A percentile compares a stretch with the other conserved stretches of the same genome.
These are phyloP conservation scores for Anisodus tanguticus DNA, from an alignment of 257 asterid species.

Conservation along the genomic window DNA sequence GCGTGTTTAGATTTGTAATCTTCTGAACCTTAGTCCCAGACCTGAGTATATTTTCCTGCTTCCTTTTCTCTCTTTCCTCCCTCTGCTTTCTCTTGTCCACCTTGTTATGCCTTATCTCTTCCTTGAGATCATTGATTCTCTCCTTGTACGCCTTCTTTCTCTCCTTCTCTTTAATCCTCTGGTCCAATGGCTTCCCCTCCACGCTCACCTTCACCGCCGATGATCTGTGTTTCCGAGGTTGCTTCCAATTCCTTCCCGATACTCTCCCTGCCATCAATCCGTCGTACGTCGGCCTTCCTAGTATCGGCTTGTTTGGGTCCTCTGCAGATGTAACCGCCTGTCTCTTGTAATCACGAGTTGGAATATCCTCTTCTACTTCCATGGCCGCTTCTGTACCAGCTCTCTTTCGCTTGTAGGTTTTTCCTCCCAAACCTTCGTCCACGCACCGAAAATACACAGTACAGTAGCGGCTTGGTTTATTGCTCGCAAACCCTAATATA, in stretches of 20 bases:
- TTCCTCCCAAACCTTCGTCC: slow-evolving; percentile 93
- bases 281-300: slow-evolving; percentile 73
- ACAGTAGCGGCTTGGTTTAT: slow-evolving; percentile 36
- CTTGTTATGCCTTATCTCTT: slow-evolving; percentile 75
- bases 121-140: slow-evolving; percentile 72
- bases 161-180: slow-evolving; percentile 55
- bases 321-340: slow-evolving; percentile 61
- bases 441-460: slow-evolving; percentile 79
- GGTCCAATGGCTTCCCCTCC: slow-evolving; percentile 43
- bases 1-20: slow-evolving; percentile 77
- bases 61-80: slow-evolving; percentile 81
- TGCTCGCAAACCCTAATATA: not conserved
- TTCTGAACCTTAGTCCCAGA: slow-evolving; percentile 81
- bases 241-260: slow-evolving; percentile 95
- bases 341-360: slow-evolving; percentile 56
- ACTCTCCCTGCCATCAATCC: slow-evolving; percentile 87
- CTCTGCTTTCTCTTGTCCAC: slow-evolving; percentile 65
- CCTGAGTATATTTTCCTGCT: slow-evolving; percentile 69
- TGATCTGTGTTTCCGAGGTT: slow-evolving; percentile 67
- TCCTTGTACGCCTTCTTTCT: slow-evolving; percentile 71
- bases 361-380: slow-evolving; percentile 33
- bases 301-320: slow-evolving; percentile 68
- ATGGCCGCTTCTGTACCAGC: slow-evolving; percentile 32
- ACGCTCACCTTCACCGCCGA: slow-evolving; percentile 67
- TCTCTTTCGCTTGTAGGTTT: slow-evolving; percentile 89